Evolutionary conservation across 148 eudicot genomes (phyloP), one percentile per base, ranked within the genome.

Genomic region (Tetragonia tetragonoides): DNA sequence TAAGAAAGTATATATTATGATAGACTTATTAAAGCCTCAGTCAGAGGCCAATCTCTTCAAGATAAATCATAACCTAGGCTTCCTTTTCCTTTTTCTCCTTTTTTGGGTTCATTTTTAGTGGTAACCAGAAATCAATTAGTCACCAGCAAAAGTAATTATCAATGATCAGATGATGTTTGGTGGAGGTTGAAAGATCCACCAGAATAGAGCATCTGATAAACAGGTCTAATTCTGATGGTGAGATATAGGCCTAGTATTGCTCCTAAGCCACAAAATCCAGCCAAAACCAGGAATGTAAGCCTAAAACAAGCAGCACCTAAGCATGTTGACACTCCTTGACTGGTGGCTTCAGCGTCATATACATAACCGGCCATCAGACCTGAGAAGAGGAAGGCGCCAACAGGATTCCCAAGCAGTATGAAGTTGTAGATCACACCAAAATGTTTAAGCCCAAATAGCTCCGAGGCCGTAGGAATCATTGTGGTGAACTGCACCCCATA

Each of bases 361-460:
- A 92, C 83, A 61, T 81, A 75, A 24, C 97, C 89, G 12, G 97
- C 97, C 59, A 92, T 86, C 70, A 80, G 46, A 56, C 90, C 91
- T 0, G 97, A 92, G 83, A 92, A 88, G 64, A 92, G 76, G 74
- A 87, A 73, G 17, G 97, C 97, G 9, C 97, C 97, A 5, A 84
- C 42, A 8, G 97, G 97, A 69, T 92, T 90, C 3, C 97, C 97
- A 0, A 92, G 85, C 51, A 76, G 85, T 85, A 92, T 87, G 83
- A 90, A 90, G 81, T 90, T 92, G 81, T 82, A 90, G 23, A 92
- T 90, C 65, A 92, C 80, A 72, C 97, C 97, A 72, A 92, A 90
- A 76, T 90, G 79, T 66, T 74, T 90, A 80, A 92, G 81, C 10
- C 97, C 97, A 46, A 92, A 92, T 47, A 92, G 88, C 85, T 92